Percentiles rank a stretch among this genome's conserved stretches.
phyloP scores from a whole-genome alignment of 352 stramenopile species.

The Phytopythium sindhum region DNA sequence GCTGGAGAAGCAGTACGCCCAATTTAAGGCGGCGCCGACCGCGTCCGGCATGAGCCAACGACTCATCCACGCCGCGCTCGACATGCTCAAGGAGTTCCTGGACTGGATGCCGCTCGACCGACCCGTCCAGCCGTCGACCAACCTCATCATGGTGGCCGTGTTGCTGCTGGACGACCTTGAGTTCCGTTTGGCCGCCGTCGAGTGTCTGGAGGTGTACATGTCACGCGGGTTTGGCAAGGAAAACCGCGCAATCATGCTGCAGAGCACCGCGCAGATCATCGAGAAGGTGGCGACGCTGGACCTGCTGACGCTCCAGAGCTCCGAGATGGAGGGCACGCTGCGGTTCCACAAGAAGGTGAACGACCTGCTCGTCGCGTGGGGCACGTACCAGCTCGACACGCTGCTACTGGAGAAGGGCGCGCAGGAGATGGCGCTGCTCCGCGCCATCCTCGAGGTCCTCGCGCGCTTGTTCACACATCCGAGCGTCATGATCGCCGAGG shows the following conservation, averaged over 20 bases:
- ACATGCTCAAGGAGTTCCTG: constrained; percentile 81
- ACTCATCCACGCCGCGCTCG: constrained; percentile 55
- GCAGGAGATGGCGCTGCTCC: constrained; percentile 48
- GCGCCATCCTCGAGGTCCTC: constrained; percentile 41
- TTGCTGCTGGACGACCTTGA: constrained; percentile 48
- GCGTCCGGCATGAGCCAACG: constrained; percentile 28
- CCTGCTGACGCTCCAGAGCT: constrained; percentile 29
- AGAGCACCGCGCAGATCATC: constrained; percentile 51
- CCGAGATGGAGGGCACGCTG: constrained; percentile 49
- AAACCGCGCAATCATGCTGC: constrained; percentile 53
- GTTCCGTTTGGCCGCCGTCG: constrained; percentile 51
- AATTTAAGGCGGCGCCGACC: constrained; percentile 31
- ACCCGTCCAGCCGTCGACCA: constrained; percentile 45
- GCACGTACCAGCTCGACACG: constrained; percentile 58
- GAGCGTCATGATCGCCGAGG: constrained; percentile 63
- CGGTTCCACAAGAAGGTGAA: constrained; percentile 77
- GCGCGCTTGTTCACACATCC: constrained; percentile 60
- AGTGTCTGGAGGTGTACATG: constrained; percentile 74
- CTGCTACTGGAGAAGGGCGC: constrained; percentile 39
- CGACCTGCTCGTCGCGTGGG: constrained; percentile 70
- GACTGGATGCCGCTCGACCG: constrained; percentile 78
- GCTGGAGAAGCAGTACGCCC: constrained; percentile 65
- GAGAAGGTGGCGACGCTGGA: constrained; percentile 51
- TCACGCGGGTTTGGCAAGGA: constrained; percentile 71
- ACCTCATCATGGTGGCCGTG: constrained; percentile 63